These are phyloP conservation scores for Alternaria ventricosa DNA, from an alignment of 2,329 filamentous ascomycete genomes.

Conservation along the genomic window DNA sequence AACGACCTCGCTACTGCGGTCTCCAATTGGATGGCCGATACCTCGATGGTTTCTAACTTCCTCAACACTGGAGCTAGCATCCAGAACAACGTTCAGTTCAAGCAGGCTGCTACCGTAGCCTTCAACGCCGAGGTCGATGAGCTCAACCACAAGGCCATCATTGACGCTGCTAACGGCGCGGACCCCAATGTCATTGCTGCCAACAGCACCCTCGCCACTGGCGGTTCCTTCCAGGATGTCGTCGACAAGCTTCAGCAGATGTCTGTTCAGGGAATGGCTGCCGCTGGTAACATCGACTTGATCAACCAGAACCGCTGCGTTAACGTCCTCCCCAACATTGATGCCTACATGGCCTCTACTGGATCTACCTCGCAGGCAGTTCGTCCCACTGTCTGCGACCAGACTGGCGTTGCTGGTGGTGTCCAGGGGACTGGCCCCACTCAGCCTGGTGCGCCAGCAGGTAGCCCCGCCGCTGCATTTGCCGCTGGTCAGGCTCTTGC, in stretches of 20 bases:
- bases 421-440: constrained; percentile 40
- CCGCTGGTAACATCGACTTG: constrained; percentile 42
- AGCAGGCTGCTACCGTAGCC: constrained; percentile 45
- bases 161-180: constrained; percentile 36
- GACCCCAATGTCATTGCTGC: constrained; percentile 42
- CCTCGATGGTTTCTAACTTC: constrained; percentile 49
- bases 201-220: constrained; percentile 47
- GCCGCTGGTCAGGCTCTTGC: constrained; percentile 36
- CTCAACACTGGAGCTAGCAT: constrained; percentile 42
- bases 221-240: constrained; percentile 48
- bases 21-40: constrained; percentile 48
- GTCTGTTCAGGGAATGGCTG: constrained; percentile 42
- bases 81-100: constrained; percentile 45
- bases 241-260: constrained; percentile 49
- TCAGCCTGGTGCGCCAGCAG: constrained; percentile 36
- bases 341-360: constrained; percentile 46
- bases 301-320: constrained; percentile 48
- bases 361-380: constrained; percentile 39
- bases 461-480: constrained; percentile 41
- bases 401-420: constrained; percentile 44
- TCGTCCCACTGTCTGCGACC: constrained; percentile 40
- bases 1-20: constrained; percentile 44
- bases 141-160: constrained; percentile 48
- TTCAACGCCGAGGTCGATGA: constrained; percentile 50
- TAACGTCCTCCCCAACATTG: constrained; percentile 47